These are phyloP conservation scores for Typha latifolia DNA, from an alignment of 176 grass and related monocot species.

Conservation along the genomic window DNA sequence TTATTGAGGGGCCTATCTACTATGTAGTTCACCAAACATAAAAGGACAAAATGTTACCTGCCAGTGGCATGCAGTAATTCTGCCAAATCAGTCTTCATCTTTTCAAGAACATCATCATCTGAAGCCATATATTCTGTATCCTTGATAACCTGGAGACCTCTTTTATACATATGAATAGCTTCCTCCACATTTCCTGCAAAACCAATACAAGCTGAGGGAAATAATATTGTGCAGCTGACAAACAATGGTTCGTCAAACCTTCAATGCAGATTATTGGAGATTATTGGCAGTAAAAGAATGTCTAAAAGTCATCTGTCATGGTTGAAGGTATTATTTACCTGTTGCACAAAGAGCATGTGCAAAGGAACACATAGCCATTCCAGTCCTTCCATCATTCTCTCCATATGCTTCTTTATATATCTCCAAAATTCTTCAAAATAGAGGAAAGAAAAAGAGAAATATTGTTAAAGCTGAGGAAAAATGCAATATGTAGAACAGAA, in stretches of 20 bases:
- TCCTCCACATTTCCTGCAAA: conserved; percentile 21
- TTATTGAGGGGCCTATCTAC: no score
- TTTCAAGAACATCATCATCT: conserved; percentile 34
- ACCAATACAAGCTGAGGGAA: background rate
- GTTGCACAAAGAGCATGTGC: conserved; percentile 32
- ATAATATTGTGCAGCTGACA: background rate
- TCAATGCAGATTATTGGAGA: background rate
- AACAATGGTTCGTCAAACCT: background rate
- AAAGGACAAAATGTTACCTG: conserved; percentile 14
- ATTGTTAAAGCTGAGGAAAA: background rate
- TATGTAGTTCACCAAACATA: no score
- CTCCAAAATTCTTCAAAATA: conserved; percentile 23
- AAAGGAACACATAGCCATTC: conserved; percentile 31
- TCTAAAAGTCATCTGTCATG: background rate
- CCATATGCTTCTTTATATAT: conserved; percentile 36
- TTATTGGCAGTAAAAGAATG: background rate
- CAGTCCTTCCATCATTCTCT: conserved; percentile 24
- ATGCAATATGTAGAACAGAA: background rate
- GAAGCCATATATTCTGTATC: conserved; percentile 28
- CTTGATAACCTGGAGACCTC: conserved; percentile 32
- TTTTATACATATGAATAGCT: conserved; percentile 32
- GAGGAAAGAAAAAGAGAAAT: background rate
- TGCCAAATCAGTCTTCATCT: conserved; percentile 31
- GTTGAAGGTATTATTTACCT: conserved; percentile 6
- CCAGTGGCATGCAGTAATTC: conserved; percentile 33